phyloP scores from a whole-genome alignment of 257 asterid genomes.

The Nicotiana paniculata region DNA sequence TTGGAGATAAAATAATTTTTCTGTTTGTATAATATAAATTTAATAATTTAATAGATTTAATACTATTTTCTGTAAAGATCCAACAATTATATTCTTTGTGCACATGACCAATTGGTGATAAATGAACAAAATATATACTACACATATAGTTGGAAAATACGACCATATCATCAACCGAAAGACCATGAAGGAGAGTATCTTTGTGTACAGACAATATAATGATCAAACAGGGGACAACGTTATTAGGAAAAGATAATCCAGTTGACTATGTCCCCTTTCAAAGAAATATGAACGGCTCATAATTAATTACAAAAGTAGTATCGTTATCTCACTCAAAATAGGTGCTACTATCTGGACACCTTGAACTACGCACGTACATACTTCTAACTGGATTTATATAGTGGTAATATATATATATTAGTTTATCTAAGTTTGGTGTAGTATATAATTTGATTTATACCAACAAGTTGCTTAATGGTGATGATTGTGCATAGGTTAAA shows the following conservation, averaged over 20 bases:
- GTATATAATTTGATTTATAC: constrained; percentile 18
- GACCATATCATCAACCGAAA: too few relatives aligned
- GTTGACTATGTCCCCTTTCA: background rate
- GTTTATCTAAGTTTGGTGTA: background rate
- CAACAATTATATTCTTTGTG: too few relatives aligned
- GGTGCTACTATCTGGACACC: background rate
- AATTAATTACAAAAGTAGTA: background rate
- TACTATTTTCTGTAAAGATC: too few relatives aligned
- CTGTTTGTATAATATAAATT: too few relatives aligned
- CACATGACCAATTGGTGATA: too few relatives aligned
- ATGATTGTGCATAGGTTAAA: constrained; percentile 49
- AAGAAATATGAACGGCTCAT: background rate
- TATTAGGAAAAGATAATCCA: background rate
- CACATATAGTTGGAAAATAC: too few relatives aligned
- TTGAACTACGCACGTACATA: background rate
- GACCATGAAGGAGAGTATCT: background rate
- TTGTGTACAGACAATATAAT: background rate
- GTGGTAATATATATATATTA: background rate
- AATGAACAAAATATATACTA: too few relatives aligned
- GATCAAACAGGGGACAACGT: constrained; percentile 3
- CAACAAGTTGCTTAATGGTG: constrained; percentile 59
- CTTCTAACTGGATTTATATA: background rate
- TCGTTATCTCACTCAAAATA: background rate
- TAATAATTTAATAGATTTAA: too few relatives aligned
- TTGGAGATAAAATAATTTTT: too few relatives aligned